These are phyloP conservation scores for Diaporthe citriasiana DNA, from an alignment of 2,329 filamentous ascomycete species.

Conservation along the genomic window DNA sequence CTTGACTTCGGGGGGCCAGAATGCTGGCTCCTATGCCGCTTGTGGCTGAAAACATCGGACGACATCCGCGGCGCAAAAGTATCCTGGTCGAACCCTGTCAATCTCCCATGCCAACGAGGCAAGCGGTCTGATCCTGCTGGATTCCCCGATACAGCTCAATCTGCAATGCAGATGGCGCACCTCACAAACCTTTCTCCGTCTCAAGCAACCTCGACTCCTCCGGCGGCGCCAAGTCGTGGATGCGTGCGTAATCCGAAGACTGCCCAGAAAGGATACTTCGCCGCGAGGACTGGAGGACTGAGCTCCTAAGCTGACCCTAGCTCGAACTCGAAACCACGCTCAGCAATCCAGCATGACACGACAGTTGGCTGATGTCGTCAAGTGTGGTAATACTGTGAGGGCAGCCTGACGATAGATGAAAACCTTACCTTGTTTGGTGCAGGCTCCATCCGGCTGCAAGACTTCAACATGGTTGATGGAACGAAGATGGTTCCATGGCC, in stretches of 20 bases:
- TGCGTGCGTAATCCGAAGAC: conserved; percentile 31
- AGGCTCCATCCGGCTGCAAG: neutral
- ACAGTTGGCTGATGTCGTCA: conserved; percentile 17
- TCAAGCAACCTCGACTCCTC: conserved; percentile 7
- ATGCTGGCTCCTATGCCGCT: conserved; percentile 3
- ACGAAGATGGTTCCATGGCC: neutral
- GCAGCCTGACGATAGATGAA: conserved; percentile 6
- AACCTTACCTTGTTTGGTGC: conserved; percentile 8
- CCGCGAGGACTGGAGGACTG: conserved; percentile 7
- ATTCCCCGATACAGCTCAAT: conserved; percentile 34
- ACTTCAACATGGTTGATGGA: neutral
- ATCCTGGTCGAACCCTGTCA: conserved; percentile 34
- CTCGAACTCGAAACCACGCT: conserved; percentile 36
- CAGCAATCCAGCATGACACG: conserved; percentile 30
- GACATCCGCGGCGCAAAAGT: conserved; percentile 40
- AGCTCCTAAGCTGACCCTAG: conserved; percentile 11
- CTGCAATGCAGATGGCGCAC: conserved; percentile 25
- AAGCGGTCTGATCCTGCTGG: conserved; percentile 38
- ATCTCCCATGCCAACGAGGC: conserved; percentile 29
- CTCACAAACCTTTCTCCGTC: conserved; percentile 28
- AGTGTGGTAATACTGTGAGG: conserved; percentile 34
- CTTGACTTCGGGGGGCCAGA: conserved; percentile 14
- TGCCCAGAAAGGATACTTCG: conserved; percentile 23
- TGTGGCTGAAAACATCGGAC: conserved; percentile 39
- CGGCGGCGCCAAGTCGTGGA: conserved; percentile 6